phyloP scores from a whole-genome alignment of 192 early-diverging fungal genomes.

The Mycoemilia scoparia region DNA sequence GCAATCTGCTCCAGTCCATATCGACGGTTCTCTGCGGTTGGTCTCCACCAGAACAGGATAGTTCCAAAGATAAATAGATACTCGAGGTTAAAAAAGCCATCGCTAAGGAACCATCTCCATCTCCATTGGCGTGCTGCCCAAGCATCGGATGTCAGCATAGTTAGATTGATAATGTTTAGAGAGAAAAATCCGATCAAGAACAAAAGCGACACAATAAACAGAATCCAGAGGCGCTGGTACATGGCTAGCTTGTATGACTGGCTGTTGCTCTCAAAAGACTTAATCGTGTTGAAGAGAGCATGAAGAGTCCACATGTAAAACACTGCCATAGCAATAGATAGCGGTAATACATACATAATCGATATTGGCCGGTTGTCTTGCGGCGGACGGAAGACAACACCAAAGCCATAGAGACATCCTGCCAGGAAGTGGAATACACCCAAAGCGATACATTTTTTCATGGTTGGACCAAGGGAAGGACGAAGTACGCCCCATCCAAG shows the following conservation, averaged over 20 bases:
- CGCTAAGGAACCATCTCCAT: conserved; percentile 78
- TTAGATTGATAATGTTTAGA: conserved; percentile 61
- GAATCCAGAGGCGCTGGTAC: conserved; percentile 67
- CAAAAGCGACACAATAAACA: conserved; percentile 57
- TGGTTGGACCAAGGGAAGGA: conserved; percentile 72
- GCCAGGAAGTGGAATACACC: conserved; percentile 69
- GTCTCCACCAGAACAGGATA: conserved; percentile 81
- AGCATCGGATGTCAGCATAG: conserved; percentile 35
- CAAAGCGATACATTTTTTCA: conserved; percentile 68
- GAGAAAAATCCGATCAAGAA: conserved; percentile 63
- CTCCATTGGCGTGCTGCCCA: conserved; percentile 67
- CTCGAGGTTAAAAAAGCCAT: conserved; percentile 81
- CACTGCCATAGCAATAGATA: conserved; percentile 72
- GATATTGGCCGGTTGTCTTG: conserved; percentile 44
- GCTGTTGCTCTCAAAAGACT: conserved; percentile 51
- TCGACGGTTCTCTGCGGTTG: conserved; percentile 76
- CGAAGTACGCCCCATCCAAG: conserved; percentile 94
- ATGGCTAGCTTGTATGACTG: conserved; percentile 82
- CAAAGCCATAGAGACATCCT: conserved; percentile 71
- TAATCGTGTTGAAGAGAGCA: conserved; percentile 60
- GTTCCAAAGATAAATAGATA: conserved; percentile 62
- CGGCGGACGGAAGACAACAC: conserved; percentile 50
- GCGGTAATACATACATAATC: conserved; percentile 67
- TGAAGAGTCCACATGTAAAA: conserved; percentile 92
- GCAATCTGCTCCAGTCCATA: conserved; percentile 76